Base-by-base conservation (phyloP, 78 protist species). In the Kipferlia bialata region DNA sequence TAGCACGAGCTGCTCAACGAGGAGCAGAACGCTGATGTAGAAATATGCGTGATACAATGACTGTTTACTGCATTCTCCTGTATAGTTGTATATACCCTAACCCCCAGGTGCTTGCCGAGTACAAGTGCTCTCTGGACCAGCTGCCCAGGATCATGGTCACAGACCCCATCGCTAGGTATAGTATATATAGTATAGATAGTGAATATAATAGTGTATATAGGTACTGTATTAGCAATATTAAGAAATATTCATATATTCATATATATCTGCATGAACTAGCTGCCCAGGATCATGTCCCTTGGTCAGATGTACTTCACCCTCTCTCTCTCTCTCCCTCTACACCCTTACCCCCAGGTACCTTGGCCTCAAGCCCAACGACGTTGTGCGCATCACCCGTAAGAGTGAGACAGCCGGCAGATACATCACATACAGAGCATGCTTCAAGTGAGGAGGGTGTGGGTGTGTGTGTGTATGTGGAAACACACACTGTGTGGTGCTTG, bases 351-450 rank as follows among this genome's bases (percentile, higher is more conserved):
- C 65, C 33, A 2, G 66, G 18, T 67, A 41, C 73, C 88, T 62
- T 58, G 96, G 96, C 39, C 41, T 91, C 26, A 32, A 29, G n/a
- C n/a, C 15, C 44, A 57, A 38, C 38, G 59, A 85, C 58, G 93
- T 91, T 0, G 88, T 91, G n/a, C 69, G 66, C 45, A 91, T 91
- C 63, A 38, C 75, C 36, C 77, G 96, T 29, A 71, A 82, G 26
- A 75, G 85, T 0, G 96, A 91, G 61, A 89, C 96, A 17, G 96
- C 96, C 26, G 96, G 96, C 17, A 63, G 85, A 58, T 91, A 91
- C 78, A 79, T 87, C 56, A 87, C 96, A 17, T 91, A 89, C 66
- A 62, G 89, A 22, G n/a, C n/a, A n/a, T n/a, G n/a, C n/a, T n/a
- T n/a, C n/a, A n/a, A n/a, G n/a, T n/a, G n/a, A n/a, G n/a, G n/a